phyloP scores from a whole-genome alignment of 352 stramenopile species.

The Globisporangium cylindrosporum region DNA sequence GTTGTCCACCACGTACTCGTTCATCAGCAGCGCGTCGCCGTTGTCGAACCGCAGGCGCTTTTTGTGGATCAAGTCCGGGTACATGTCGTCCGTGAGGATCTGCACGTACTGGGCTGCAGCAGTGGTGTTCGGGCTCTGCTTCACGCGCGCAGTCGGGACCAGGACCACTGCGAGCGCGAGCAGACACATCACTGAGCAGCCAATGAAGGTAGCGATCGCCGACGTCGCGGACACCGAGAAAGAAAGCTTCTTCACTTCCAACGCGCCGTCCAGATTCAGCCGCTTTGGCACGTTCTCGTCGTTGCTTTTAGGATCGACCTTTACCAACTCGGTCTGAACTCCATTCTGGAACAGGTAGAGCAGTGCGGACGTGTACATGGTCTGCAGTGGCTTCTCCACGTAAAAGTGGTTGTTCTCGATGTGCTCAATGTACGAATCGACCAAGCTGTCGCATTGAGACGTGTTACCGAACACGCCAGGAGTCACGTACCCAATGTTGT shows the following conservation, averaged over 20 bases:
- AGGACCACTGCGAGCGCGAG: conserved; percentile 56
- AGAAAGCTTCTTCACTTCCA: conserved; percentile 35
- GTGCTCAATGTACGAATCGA: conserved; percentile 24
- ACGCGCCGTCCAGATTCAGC: conserved; percentile 16
- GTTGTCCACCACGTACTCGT: conserved; percentile 64
- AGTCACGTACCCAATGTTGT: conserved; percentile 1
- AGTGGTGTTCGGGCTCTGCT: conserved; percentile 57
- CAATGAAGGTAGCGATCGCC: conserved; percentile 41
- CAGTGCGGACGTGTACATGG: conserved; percentile 39
- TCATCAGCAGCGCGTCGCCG: conserved; percentile 59
- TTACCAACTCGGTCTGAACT: conserved; percentile 26
- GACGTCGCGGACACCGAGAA: conserved; percentile 45
- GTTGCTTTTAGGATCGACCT: conserved; percentile 18
- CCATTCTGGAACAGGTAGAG: conserved; percentile 52
- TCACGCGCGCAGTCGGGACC: conserved; percentile 47
- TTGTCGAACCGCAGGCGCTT: conserved; percentile 64
- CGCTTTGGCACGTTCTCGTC: conserved; percentile 13
- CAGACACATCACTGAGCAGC: conserved; percentile 50
- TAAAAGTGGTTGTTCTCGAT: conserved; percentile 25
- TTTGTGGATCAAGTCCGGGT: conserved; percentile 69
- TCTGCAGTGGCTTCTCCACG: conserved; percentile 21
- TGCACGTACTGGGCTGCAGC: conserved; percentile 63
- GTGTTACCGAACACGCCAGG: conserved; percentile 12
- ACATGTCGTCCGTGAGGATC: conserved; percentile 70
- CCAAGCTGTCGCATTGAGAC: conserved; percentile 29